Evolutionary conservation across 2,329 filamentous ascomycete species (phyloP).

Genomic region (Coniochaeta ligniaria): DNA sequence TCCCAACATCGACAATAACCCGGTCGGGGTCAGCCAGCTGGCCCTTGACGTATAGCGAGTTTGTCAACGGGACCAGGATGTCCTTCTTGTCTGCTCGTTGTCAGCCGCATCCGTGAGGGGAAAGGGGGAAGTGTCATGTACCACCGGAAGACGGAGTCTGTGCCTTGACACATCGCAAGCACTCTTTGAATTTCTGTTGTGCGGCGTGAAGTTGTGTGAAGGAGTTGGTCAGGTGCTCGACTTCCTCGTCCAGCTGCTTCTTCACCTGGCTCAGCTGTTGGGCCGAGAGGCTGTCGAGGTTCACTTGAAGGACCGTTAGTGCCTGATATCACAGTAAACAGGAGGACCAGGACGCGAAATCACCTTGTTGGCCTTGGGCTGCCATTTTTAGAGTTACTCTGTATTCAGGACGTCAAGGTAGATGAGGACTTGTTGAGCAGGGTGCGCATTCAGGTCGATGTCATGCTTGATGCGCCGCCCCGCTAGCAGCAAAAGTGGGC

Average conservation of each 20-base stretch:
- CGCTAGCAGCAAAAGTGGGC: too few species aligned
- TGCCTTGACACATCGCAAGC: conserved; percentile 65
- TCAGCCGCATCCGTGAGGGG: neutral
- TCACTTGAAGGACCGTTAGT: conserved; percentile 30
- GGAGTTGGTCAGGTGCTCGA: conserved; percentile 86
- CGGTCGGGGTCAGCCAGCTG: conserved; percentile 65
- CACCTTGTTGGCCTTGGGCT: neutral
- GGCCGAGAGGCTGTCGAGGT: conserved; percentile 67
- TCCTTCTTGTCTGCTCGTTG: conserved; percentile 33
- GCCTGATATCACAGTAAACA: neutral
- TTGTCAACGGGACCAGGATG: conserved; percentile 89
- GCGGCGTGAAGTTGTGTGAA: conserved; percentile 86
- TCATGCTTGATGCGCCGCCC: neutral
- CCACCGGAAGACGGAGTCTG: conserved; percentile 20
- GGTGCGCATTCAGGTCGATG: neutral
- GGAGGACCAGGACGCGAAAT: too few species aligned
- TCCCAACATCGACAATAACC: conserved; percentile 88
- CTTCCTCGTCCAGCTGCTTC: conserved; percentile 91
- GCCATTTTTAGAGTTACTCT: neutral
- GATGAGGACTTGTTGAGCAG: too few species aligned
- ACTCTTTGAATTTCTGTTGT: conserved; percentile 88
- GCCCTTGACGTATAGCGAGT: conserved; percentile 88
- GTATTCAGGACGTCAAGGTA: too few species aligned
- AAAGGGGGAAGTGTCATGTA: conserved; percentile 5
- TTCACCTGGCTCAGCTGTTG: conserved; percentile 88